Conservation (phyloP, 2,329 filamentous ascomycete genomes). For the Aspergillus chevalieri region DNA sequence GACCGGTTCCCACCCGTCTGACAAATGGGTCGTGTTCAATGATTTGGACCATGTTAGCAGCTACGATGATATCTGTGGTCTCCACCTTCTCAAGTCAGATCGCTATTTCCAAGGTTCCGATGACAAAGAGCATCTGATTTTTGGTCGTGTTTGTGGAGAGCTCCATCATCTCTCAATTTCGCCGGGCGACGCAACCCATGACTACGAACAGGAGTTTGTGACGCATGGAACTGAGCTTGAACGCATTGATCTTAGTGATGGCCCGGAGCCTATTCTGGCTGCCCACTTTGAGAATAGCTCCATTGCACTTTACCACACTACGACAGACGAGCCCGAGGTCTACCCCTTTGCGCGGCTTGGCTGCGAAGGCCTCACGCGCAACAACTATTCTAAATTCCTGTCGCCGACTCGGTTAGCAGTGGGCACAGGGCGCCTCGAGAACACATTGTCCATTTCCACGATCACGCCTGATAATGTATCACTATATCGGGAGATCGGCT, state of each 20-base stretch:
- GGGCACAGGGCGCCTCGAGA: constrained; percentile 39
- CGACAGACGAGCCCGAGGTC: constrained; percentile 24
- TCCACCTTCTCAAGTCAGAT: constrained; percentile 47
- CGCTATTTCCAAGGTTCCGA: constrained; percentile 25
- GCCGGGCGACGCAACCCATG: constrained; percentile 20
- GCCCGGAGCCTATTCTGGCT: constrained; percentile 42
- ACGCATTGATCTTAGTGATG: constrained; percentile 43
- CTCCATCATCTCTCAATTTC: constrained; percentile 38
- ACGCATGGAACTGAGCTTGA: constrained; percentile 43
- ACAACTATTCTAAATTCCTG: constrained; percentile 51
- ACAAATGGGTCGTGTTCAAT: constrained; percentile 48
- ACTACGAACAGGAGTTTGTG: constrained; percentile 35
- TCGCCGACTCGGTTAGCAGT: constrained; percentile 47
- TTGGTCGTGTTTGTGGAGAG: constrained; percentile 52
- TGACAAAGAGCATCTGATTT: constrained; percentile 44
- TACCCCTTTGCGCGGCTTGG: constrained; percentile 30
- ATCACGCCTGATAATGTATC: constrained; percentile 43
- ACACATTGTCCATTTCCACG: constrained; percentile 46
- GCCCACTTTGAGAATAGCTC: constrained; percentile 46
- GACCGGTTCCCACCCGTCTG: constrained; percentile 28
- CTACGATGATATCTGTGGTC: constrained; percentile 54
- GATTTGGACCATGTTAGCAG: constrained; percentile 47
- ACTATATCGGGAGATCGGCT: constrained; percentile 31
- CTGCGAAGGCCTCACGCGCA: constrained; percentile 20
- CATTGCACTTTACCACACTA: constrained; percentile 43